phyloP scores from a whole-genome alignment of 106 monocot species.

The Dioscorea alata region DNA sequence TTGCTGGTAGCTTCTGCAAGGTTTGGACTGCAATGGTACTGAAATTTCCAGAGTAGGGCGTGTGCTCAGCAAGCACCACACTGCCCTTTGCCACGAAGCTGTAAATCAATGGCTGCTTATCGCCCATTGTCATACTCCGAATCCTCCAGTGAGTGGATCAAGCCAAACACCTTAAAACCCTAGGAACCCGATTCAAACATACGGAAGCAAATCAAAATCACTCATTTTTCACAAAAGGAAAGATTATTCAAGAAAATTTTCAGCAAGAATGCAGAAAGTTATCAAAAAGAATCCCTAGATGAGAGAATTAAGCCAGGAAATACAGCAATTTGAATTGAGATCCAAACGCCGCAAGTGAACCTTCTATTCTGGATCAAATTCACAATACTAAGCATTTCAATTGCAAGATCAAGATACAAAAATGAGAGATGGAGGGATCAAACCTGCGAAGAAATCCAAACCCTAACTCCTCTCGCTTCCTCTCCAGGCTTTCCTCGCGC shows the following conservation, averaged over 20 bases:
- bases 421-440: too few species aligned
- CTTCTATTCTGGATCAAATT: too few species aligned
- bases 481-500: too few species aligned
- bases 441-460: too few species aligned
- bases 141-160: not conserved
- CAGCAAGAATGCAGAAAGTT: not conserved
- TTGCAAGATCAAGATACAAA: too few species aligned
- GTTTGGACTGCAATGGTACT: conserved; percentile 87
- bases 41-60: conserved; percentile 81
- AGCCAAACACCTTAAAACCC: not conserved
- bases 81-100: conserved; percentile 91
- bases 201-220: not conserved
- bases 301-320: not conserved
- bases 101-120: conserved; percentile 47
- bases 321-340: not conserved
- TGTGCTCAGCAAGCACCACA: conserved; percentile 82
- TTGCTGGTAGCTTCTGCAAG: conserved; percentile 67
- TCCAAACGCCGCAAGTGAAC: too few species aligned
- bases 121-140: not conserved
- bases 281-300: not conserved
- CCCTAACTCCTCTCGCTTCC: too few species aligned
- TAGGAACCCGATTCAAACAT: not conserved
- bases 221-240: not conserved
- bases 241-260: not conserved
- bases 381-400: too few species aligned